Base-by-base conservation (phyloP, 129 eudicot species). In the Cynara cardunculus region DNA sequence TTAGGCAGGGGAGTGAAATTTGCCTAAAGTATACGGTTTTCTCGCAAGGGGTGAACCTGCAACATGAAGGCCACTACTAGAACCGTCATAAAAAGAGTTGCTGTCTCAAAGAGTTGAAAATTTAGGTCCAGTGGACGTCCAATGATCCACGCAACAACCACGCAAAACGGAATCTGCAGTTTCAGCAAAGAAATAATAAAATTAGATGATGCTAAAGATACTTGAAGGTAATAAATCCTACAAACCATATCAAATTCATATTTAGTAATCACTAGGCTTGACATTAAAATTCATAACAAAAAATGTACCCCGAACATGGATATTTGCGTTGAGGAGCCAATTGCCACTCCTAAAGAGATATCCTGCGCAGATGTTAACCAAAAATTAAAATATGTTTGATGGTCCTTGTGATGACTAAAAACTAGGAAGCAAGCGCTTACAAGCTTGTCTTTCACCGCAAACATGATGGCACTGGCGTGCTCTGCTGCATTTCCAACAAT, bases 401-500 rank as follows among this genome's bases (percentile, higher is more conserved):
- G 27, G 25, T 81, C 71, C 16, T 53, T 76, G 25, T 25, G 71
- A 41, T 71, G 67, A 41, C 21, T 71, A 37, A 75, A 59, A 62
- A 6, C 5, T 24, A n/a, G 28, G 2, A 37, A 14, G 32, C 19
- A 78, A 83, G 31, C 6, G 68, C 97, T 77, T 85, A 93, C 98
- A 83, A 93, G 94, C 82, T 93, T 93, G 86, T 93, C 94, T 88
- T 89, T 93, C 65, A 86, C 46, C 1, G 97, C 98, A 87, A 93
- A 93, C 86, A 93, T 93, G 32, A 93, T 74, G 53, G 98, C 98
- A 72, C 97, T 87, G 1, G 97, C 98, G 91, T 93, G 98, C 79
- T 93, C 98, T 5, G 98, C 98, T 56, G 98, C 98, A 88, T 93
- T 93, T 74, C 98, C 98, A 49, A 93, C 97, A 19, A 93, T 89